Base-by-base conservation (phyloP, 179 eudicot species). In the Beta lomatogona region DNA sequence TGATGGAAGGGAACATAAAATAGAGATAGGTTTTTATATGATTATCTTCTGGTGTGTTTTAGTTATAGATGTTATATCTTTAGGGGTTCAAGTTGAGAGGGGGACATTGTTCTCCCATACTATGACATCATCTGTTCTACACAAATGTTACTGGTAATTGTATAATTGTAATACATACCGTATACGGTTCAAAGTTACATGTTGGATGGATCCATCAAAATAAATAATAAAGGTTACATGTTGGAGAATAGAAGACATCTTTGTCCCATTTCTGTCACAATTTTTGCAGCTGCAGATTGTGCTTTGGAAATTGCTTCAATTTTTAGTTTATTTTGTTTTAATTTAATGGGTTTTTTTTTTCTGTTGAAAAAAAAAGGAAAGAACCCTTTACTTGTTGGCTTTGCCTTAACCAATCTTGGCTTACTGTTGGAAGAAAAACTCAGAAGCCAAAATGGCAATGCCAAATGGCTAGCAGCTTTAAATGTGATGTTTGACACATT, bases 211-310 rank as follows among this genome's bases (percentile, higher is more conserved):
- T 36, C 41, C 41, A 36, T 36, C 41, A 36, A 36, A 36, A 36
- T 36, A 2, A 36, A 36, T 36, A 36, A 36, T 2, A 36, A 14
- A 21, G 52, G n/a, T 80, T 75, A 52, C 77, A 83, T 84, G 86
- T 80, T 84, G 83, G 83, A 80, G 63, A 80, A 80, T 84, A 75
- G 71, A 68, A 75, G 83, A 83, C 83, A 83, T 76, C 50, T 59
- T 46, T 16, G 80, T 76, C 74, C 80, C 79, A 57, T 70, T 79
- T 83, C 45, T 48, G 41, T 16, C 50, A 57, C 66, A 16, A 50
- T 41, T 28, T 75, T 75, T 54, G 55, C 19, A 52, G 60, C 77
- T 80, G 54, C 75, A 79, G 22, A 19, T 50, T 80, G 1, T 76
- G 83, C 86, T 83, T 83, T 75, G 82, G 82, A 78, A 83, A 73